phyloP scores from a whole-genome alignment of 2,329 filamentous ascomycete genomes.

The Sclerotinia nivalis region DNA sequence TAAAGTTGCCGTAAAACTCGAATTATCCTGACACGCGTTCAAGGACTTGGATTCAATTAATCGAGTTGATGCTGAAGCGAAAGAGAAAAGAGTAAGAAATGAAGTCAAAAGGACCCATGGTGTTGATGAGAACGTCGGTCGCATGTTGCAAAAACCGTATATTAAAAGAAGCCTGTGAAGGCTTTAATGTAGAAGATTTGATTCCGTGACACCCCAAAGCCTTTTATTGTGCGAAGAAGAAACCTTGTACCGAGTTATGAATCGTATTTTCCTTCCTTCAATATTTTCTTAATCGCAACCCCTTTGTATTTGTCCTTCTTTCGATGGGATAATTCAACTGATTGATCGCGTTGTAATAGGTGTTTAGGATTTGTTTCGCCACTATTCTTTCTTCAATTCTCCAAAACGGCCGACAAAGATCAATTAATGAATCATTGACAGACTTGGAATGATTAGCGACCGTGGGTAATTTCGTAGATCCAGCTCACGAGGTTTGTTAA shows the following conservation, averaged over 20 bases:
- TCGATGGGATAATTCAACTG: not conserved
- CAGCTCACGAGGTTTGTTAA: constrained; percentile 19
- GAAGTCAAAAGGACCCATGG: constrained; percentile 37
- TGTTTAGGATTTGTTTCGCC: constrained; percentile 9
- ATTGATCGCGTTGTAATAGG: constrained; percentile 6
- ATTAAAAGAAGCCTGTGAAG: constrained; percentile 34
- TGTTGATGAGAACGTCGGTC: constrained; percentile 35
- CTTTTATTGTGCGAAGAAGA: constrained; percentile 5
- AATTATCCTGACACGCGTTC: constrained; percentile 80
- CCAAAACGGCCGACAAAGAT: constrained; percentile 15
- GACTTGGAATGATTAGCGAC: constrained; percentile 22
- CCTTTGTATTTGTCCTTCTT: not conserved
- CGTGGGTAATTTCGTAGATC: constrained; percentile 18
- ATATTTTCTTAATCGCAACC: constrained; percentile 10
- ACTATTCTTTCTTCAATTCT: constrained; percentile 8
- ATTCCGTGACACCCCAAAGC: constrained; percentile 14
- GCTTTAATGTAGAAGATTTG: not conserved
- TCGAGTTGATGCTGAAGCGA: constrained; percentile 32
- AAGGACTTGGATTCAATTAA: constrained; percentile 75
- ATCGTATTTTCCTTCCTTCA: not conserved
- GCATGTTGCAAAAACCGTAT: constrained; percentile 33
- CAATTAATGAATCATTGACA: constrained; percentile 11
- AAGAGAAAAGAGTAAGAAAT: constrained; percentile 37
- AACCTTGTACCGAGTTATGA: constrained; percentile 5
- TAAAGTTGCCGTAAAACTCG: constrained; percentile 80